A percentile compares a stretch with the other conserved stretches of the same genome.
Conservation (phyloP, 257 asterid genomes). For the Solanum phureja region DNA sequence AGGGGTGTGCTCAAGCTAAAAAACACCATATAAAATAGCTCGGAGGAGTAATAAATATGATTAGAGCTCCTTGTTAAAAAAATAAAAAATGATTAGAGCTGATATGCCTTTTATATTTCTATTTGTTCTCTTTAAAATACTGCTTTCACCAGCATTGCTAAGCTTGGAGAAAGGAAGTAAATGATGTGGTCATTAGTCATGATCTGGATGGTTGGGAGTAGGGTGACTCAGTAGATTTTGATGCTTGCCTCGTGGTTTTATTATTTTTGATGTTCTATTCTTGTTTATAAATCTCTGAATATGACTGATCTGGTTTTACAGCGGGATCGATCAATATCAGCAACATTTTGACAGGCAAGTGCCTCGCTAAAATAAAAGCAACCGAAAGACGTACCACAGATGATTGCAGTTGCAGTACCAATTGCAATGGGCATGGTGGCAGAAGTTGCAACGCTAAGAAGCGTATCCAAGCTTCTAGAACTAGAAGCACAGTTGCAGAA, state of each 20-base stretch:
- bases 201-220: background rate
- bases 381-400: slow-evolving; percentile 33
- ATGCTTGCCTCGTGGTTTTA: background rate
- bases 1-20: background rate
- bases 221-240: background rate
- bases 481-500: slow-evolving; percentile 65
- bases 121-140: background rate
- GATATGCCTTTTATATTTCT: background rate
- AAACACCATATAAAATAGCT: background rate
- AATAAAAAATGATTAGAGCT: background rate
- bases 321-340: slow-evolving; percentile 96
- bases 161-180: background rate
- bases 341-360: slow-evolving; percentile 90
- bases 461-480: slow-evolving; percentile 39
- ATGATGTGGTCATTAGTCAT: background rate
- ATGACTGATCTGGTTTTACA: slow-evolving; percentile 20
- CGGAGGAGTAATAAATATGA: background rate
- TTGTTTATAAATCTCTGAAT: background rate
- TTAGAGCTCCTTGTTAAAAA: background rate
- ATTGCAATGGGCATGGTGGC: slow-evolving; percentile 35
- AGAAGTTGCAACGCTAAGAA: slow-evolving; percentile 51
- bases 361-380: slow-evolving; percentile 87
- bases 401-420: slow-evolving; percentile 49
- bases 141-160: background rate
- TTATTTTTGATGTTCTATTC: background rate